A percentile compares a stretch with the other conserved stretches of the same genome.
These are phyloP conservation scores for Jackrogersella multiformis DNA, from an alignment of 495 filamentous ascomycete genomes.

Conservation along the genomic window DNA sequence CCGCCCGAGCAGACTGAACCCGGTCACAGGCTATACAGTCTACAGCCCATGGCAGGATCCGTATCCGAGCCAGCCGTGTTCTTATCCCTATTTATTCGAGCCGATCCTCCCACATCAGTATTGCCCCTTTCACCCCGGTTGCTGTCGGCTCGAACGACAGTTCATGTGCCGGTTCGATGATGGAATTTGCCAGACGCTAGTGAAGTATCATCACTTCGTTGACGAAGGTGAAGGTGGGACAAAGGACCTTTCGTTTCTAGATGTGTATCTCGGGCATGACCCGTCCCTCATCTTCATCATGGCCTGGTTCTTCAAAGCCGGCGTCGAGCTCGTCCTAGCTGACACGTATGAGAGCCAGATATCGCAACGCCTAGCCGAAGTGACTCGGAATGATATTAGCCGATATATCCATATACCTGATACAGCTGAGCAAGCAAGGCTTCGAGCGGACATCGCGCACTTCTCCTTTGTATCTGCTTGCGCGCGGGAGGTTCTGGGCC, in stretches of 20 bases:
- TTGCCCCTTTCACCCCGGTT: conserved; percentile 26
- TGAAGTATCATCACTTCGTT: conserved; percentile 35
- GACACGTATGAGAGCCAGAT: background rate
- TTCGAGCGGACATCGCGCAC: background rate
- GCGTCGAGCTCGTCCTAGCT: conserved; percentile 22
- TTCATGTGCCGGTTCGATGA: background rate
- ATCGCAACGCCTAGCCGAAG: background rate
- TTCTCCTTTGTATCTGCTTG: background rate
- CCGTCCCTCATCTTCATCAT: background rate
- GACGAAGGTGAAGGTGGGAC: conserved; percentile 2
- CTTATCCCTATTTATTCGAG: background rate
- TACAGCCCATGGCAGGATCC: conserved; percentile 35
- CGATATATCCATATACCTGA: background rate
- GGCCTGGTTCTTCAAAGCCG: conserved; percentile 25
- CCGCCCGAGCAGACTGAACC: conserved; percentile 20
- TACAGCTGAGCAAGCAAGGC: background rate
- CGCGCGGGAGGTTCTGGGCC: background rate
- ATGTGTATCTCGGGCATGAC: background rate
- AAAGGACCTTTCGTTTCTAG: conserved; percentile 4
- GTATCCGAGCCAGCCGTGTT: background rate
- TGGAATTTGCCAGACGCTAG: background rate
- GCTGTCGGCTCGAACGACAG: conserved; percentile 23
- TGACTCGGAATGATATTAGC: background rate
- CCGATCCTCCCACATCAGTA: background rate
- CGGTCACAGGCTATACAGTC: conserved; percentile 30